Conservation (phyloP, 768 basidiomycete species). For the Mycena sanguinolenta region DNA sequence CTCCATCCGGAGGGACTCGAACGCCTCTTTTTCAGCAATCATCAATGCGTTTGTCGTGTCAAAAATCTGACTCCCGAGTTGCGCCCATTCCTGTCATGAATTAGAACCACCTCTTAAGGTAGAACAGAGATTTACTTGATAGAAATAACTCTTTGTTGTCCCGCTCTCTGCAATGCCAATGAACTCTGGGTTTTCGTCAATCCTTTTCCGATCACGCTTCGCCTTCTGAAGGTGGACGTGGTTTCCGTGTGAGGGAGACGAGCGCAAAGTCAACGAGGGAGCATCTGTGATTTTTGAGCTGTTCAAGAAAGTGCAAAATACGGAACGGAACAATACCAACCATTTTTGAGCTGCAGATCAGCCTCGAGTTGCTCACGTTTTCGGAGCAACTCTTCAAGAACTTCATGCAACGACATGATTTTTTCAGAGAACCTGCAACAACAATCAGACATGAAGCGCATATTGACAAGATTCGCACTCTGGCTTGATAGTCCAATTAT, state of each 20-base stretch:
- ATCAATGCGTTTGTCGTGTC: constrained; percentile 67
- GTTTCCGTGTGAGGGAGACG: constrained; percentile 76
- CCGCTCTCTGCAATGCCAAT: constrained; percentile 71
- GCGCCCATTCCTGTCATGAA: constrained; percentile 74
- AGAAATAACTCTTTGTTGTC: constrained; percentile 78
- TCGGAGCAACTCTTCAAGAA: constrained; percentile 58
- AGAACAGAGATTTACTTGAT: constrained; percentile 56
- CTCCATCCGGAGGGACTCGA: constrained; percentile 78
- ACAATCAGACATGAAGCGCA: constrained; percentile 12
- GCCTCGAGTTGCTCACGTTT: constrained; percentile 67
- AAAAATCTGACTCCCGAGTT: constrained; percentile 76
- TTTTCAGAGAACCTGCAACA: constrained; percentile 72
- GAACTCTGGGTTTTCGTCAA: constrained; percentile 66
- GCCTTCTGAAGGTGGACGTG: constrained; percentile 78
- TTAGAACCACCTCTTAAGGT: background rate
- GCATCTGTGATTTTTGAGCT: constrained; percentile 65
- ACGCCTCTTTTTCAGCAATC: constrained; percentile 78
- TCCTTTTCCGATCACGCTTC: constrained; percentile 69
- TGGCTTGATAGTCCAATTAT: constrained; percentile 75
- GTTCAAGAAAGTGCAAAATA: background rate
- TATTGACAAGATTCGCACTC: constrained; percentile 56
- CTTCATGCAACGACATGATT: constrained; percentile 62
- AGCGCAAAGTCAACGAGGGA: constrained; percentile 80
- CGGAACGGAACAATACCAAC: constrained; percentile 51
- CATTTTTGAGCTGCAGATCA: constrained; percentile 64